Conservation (phyloP, 495 filamentous ascomycete species). For the Neurospora sp. region DNA sequence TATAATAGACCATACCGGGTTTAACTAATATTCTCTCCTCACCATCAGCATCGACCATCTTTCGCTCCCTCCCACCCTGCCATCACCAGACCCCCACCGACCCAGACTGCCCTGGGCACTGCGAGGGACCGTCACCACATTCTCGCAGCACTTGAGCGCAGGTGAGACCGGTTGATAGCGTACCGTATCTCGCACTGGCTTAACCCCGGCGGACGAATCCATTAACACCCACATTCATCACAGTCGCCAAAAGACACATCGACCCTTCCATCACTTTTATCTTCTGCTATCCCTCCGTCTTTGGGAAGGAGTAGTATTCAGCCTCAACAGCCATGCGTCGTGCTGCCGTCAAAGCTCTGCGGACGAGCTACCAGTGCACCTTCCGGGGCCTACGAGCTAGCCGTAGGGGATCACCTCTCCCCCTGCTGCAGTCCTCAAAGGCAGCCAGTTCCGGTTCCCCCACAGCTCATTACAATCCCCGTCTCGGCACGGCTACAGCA, state of each 20-base stretch:
- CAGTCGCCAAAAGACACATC: background rate
- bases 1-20: background rate
- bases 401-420: conserved; percentile 21
- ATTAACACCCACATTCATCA: background rate
- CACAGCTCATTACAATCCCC: conserved; percentile 5
- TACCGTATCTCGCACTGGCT: background rate
- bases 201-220: background rate
- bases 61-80: background rate
- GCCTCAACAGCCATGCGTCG: conserved; percentile 32
- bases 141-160: background rate
- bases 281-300: background rate
- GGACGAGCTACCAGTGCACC: conserved; percentile 34
- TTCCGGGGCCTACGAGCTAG: conserved; percentile 31
- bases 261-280: background rate
- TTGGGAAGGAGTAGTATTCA: background rate
- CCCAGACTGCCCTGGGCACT: background rate
- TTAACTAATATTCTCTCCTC: background rate
- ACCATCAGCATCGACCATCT: background rate
- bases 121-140: background rate
- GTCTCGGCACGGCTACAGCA: background rate
- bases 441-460: conserved; percentile 10
- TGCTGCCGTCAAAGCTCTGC: conserved; percentile 32
- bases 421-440: conserved; percentile 4
- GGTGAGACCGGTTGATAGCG: background rate
- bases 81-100: background rate